These are phyloP conservation scores for Hypoxylon sp. DNA, from an alignment of 2,329 filamentous ascomycete genomes.

Conservation along the genomic window DNA sequence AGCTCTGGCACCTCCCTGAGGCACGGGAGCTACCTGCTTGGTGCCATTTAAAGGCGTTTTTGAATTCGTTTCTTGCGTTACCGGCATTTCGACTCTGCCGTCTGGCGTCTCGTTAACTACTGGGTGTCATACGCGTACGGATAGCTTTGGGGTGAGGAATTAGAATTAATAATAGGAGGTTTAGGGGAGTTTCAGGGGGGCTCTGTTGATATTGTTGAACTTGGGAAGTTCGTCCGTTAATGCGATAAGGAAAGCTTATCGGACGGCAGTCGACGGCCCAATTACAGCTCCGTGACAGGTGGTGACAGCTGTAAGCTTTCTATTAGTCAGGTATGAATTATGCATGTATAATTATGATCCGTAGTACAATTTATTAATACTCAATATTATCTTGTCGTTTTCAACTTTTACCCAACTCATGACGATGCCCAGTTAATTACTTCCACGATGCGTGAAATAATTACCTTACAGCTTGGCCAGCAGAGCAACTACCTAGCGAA, in stretches of 20 bases:
- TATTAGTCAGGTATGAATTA: too few relatives aligned
- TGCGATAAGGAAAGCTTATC: conserved; percentile 16
- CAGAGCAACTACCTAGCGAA: conserved; percentile 92
- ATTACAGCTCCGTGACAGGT: conserved; percentile 6
- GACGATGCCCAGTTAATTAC: background rate
- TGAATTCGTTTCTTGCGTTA: conserved; percentile 52
- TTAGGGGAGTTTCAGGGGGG: background rate
- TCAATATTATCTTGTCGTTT: too few relatives aligned
- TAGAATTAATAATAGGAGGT: background rate
- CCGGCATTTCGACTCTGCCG: too few relatives aligned
- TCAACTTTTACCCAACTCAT: background rate
- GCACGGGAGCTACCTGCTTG: conserved; percentile 57
- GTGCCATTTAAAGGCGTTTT: conserved; percentile 51
- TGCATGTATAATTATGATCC: too few relatives aligned
- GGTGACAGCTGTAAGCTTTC: conserved; percentile 11
- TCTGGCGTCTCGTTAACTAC: too few relatives aligned
- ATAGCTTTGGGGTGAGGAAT: too few relatives aligned
- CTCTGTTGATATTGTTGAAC: background rate
- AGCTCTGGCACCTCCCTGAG: conserved; percentile 63
- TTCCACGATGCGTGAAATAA: conserved; percentile 83
- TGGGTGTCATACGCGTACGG: too few relatives aligned
- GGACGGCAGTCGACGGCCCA: conserved; percentile 16
- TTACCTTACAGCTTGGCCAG: conserved; percentile 93
- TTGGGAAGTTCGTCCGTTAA: conserved; percentile 2
- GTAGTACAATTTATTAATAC: too few relatives aligned